Base-by-base conservation (phyloP, 805 yeast species). In the Kurtzmaniella fragi region DNA sequence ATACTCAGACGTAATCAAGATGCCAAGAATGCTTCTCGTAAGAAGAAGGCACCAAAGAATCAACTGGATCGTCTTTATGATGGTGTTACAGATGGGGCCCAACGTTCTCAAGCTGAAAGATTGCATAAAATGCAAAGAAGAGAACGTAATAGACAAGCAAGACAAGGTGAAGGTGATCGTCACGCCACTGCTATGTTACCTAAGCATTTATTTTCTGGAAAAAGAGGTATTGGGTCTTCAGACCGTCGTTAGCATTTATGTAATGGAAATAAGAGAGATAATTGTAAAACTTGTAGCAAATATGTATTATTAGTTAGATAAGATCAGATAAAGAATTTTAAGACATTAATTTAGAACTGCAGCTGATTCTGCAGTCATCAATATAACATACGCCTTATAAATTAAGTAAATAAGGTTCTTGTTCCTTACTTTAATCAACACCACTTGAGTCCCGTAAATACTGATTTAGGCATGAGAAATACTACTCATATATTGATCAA, bases 91-190 rank as follows among this genome's bases (percentile, higher is more conserved):
- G 95, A 85, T 60, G 89, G 89, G 48, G 80, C 84, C 17, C 65
- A 81, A 60, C 80, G 95, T 64, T 69, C 82, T 35, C 88, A 84
- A 67, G 89, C 96, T 41, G 93, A 83, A 49, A 82, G 93, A 74
- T 70, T 89, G 67, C 84, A 79, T 58, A 90, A 89, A 73, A 63
- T 86, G 53, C 90, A 86, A 64, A 87, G 96, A 78, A 82, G 96
- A 69, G 95, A 85, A 59, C 81, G 98, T 71, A 87, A 90, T 69
- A 82, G 90, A 72, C 65, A 73, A 57, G 96, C 97, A 32, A 82
- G 95, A 67, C 84, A 80, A 49, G 96, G 98, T 71, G 99, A 93
- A 71, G 84, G 86, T 57, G 99, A 93, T 69, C 82, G 98, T 67
- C 95, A 88, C 62, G 72, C 79, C 42, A 77, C 89, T 39, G 93